Percentiles rank a stretch among this genome's conserved stretches.
Conservation (phyloP, 2,329 filamentous ascomycete species). For the Pyrenochaeta sp. region DNA sequence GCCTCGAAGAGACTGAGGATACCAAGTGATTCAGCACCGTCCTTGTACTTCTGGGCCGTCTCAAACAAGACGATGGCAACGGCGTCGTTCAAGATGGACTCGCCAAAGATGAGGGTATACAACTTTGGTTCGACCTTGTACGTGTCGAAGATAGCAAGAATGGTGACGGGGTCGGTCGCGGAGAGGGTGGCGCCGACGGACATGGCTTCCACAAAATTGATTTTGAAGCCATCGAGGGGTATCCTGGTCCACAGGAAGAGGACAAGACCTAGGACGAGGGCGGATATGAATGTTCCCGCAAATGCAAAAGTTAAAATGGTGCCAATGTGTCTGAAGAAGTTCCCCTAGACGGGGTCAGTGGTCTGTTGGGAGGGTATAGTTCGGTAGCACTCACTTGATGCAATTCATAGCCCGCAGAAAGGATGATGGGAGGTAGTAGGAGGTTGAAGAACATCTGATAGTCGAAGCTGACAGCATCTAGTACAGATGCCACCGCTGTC, state of each 20-base stretch:
- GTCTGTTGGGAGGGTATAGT: not conserved
- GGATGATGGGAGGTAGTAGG: conserved; percentile 95
- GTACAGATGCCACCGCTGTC: conserved; percentile 81
- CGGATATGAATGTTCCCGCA: conserved; percentile 95
- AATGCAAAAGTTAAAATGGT: conserved; percentile 98
- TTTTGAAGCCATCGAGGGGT: conserved; percentile 82
- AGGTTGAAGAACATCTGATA: conserved; percentile 99
- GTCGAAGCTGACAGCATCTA: conserved; percentile 93
- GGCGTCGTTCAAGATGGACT: conserved; percentile 97
- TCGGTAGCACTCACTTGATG: conserved; percentile 69
- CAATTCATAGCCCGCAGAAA: conserved; percentile 95
- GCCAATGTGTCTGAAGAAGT: conserved; percentile 98
- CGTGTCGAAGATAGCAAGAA: conserved; percentile 97
- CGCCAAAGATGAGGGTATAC: conserved; percentile 98
- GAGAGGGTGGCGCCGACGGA: conserved; percentile 96
- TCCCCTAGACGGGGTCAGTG: conserved; percentile 63
- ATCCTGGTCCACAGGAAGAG: conserved; percentile 89
- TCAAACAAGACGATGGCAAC: conserved; percentile 99
- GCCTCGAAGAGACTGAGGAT: conserved; percentile 87
- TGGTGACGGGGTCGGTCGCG: conserved; percentile 96
- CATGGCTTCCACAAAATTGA: conserved; percentile 94
- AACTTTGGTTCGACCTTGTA: conserved; percentile 99
- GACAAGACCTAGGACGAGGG: conserved; percentile 89
- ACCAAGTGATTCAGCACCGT: conserved; percentile 73
- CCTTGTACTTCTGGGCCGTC: conserved; percentile 91